Evolutionary conservation across 352 stramenopile genomes (phyloP), one percentile per base, ranked within the genome.

Genomic region (Phytophthora megakarya): DNA sequence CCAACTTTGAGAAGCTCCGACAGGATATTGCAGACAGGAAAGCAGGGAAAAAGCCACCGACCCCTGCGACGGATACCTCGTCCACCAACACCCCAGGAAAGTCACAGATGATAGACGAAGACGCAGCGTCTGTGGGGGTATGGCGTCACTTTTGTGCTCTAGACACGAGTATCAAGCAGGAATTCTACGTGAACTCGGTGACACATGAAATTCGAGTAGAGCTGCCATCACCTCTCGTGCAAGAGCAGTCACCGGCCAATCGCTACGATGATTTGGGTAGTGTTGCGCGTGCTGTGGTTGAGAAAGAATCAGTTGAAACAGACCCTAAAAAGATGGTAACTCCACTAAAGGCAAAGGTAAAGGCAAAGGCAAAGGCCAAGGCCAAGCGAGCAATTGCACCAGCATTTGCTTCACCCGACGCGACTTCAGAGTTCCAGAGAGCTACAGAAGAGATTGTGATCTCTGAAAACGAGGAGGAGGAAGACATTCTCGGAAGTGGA

Each of bases 161-260:
- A 26, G 76, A 81, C 35, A 77, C 70, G 26, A 72, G 60, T 37
- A 73, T 84, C 26, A 76, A 84, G 22, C 67, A 84, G 50, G 75
- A 90, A 47, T 89, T 95, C 38, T 95, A 90, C 48, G 84, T 95
- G 21, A 84, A 95, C 72, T 89, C 82, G 5, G 55, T 72, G 26
- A 92, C 84, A 12, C 67, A 84, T 52, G 82, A 95, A 46, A 92
- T 95, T 64, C 85, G 85, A 19, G 57, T 84, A 3, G 67, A 90
- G 60, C 55, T 77, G 12, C 85, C 85, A 38, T 74, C 61, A 2
- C 73, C 75, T 50, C 74, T 79, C 21, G 66, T 78, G 11, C 77
- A 84, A 45, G 68, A 80, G 35, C 82, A 89, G 44, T 84, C 76
- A 7, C 77, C 77, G 7, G 75, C 76, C 25, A 86, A 86, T 60